phyloP scores from a whole-genome alignment of 2,329 filamentous ascomycete genomes.

The Aspergillus chevalieri region DNA sequence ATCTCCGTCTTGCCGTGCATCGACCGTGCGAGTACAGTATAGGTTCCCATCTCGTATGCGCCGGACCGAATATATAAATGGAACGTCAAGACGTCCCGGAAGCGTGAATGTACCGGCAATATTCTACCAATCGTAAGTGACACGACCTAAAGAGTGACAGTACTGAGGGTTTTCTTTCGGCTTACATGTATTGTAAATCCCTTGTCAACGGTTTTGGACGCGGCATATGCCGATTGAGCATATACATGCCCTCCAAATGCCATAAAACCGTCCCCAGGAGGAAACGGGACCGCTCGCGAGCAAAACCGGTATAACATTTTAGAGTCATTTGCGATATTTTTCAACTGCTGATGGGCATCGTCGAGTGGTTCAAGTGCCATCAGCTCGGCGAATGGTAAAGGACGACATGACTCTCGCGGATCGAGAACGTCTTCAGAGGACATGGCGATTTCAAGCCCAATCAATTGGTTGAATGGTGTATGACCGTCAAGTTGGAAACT shows the following conservation, averaged over 20 bases:
- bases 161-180: not conserved
- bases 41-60: constrained; percentile 47
- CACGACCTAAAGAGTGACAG: not conserved
- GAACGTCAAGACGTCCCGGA: constrained; percentile 40
- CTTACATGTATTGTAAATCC: constrained; percentile 49
- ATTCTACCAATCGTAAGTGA: constrained; percentile 30
- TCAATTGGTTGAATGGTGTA: not conserved
- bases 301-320: constrained; percentile 27
- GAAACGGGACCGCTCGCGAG: constrained; percentile 30
- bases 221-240: constrained; percentile 53
- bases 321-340: constrained; percentile 8
- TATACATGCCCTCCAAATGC: constrained; percentile 54
- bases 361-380: constrained; percentile 27
- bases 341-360: constrained; percentile 4
- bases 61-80: constrained; percentile 48
- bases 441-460: constrained; percentile 7
- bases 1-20: constrained; percentile 44
- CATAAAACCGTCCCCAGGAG: constrained; percentile 36
- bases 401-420: constrained; percentile 8
- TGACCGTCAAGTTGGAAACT: not conserved
- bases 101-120: constrained; percentile 50
- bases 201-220: constrained; percentile 46
- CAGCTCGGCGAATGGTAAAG: constrained; percentile 22
- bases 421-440: constrained; percentile 6
- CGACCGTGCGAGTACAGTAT: constrained; percentile 49